Evolutionary conservation across 306 rosid genomes (phyloP), one percentile per base, ranked within the genome.

Genomic region (Urtica urens): DNA sequence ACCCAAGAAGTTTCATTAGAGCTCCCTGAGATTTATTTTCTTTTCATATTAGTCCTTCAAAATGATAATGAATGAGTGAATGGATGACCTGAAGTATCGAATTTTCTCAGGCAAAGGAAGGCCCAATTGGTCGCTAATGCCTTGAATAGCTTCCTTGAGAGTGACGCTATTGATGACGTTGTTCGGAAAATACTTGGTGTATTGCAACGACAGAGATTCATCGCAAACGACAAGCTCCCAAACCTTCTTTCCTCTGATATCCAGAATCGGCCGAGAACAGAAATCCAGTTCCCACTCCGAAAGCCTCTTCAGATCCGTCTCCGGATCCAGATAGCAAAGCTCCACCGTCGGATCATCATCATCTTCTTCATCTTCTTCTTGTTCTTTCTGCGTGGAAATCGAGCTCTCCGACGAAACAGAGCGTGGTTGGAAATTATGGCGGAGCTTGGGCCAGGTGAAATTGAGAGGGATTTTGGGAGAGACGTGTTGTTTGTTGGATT

Each of bases 181-280:
- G 52, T 84, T 90, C 0, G 99, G 97, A 38, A 90, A 90, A 52
- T 79, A 90, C 74, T 90, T 90, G 0, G 94, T 90, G 46, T 58
- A 78, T 46, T 90, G 99, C 47, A 90, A 62, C 1, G 95, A 82
- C 26, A 90, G 76, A 5, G 99, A 73, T 29, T 72, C 76, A 31
- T 90, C 95, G 55, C 99, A 90, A 1, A 63, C 99, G 39, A 84
- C 82, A 1, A 90, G 78, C 72, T 90, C 99, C 99, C 97, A 90
- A 12, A 90, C 33, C 79, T 90, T 90, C 79, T 90, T 90, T 42
- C 99, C 99, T 59, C 95, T 72, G 1, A 64, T 65, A 63, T 90
- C 99, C 26, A 84, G 72, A 27, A 90, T 84, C 38, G 99, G 95
- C 20, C 99, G 74, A 3, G 99, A 90, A 75, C 99, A 90, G 57